Evolutionary conservation across 371 early-diverging fungal species (phyloP).

Genomic region (Lichtheimia hyalospora): DNA sequence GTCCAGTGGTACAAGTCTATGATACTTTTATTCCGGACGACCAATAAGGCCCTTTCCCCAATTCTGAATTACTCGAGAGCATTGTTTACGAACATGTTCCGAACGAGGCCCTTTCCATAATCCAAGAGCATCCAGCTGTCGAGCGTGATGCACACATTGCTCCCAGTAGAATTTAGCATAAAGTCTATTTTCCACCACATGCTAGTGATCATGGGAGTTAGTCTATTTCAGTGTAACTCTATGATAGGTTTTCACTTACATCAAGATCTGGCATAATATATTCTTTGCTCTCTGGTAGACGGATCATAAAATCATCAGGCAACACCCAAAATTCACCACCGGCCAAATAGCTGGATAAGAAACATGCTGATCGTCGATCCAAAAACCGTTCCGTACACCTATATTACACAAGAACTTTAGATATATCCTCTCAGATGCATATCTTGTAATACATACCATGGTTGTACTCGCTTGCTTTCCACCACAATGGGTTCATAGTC

Average conservation of each 20-base stretch:
- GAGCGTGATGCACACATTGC: slow-evolving; percentile 46
- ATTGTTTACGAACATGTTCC: slow-evolving; percentile 41
- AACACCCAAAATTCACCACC: slow-evolving; percentile 51
- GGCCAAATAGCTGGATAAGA: slow-evolving; percentile 40
- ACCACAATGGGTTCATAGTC: slow-evolving; percentile 51
- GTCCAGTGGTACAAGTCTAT: too few relatives aligned
- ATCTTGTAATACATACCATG: slow-evolving; percentile 31
- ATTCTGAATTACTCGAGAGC: slow-evolving; percentile 43
- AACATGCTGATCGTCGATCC: slow-evolving; percentile 47
- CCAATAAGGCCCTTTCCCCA: slow-evolving; percentile 54
- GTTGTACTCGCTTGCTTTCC: slow-evolving; percentile 37
- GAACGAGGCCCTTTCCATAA: slow-evolving; percentile 38
- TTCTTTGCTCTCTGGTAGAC: slow-evolving; percentile 27
- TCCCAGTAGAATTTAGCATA: slow-evolving; percentile 51
- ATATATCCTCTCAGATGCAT: not conserved
- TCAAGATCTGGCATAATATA: slow-evolving; percentile 43
- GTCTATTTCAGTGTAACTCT: not conserved
- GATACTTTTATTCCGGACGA: slow-evolving; percentile 20
- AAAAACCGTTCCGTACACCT: slow-evolving; percentile 52
- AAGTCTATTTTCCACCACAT: slow-evolving; percentile 44
- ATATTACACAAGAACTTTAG: not conserved
- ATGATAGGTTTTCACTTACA: slow-evolving; percentile 23
- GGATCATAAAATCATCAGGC: slow-evolving; percentile 43
- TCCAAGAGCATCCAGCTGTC: slow-evolving; percentile 44
- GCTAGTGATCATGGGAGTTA: slow-evolving; percentile 16